Evolutionary conservation across 495 filamentous ascomycete genomes (phyloP), one percentile per base, ranked within the genome.

Genomic region (Haplographium delicatum): DNA sequence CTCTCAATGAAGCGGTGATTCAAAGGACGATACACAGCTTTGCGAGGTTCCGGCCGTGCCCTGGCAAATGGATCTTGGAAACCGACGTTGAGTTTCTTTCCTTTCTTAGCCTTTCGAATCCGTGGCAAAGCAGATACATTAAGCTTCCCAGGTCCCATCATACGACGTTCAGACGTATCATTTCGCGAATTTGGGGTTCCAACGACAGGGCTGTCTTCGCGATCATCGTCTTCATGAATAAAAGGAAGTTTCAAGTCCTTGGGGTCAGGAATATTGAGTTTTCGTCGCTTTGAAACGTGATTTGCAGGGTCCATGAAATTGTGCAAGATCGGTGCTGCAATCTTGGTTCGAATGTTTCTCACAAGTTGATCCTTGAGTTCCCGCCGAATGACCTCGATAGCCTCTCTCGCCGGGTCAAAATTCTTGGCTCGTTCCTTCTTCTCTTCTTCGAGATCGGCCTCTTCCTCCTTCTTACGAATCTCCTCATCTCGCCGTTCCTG

Each of bases 311-410:
- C 87, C 34, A 99, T 79, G 65, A 82, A 87, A 27, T 90, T 79
- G 61, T 87, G 89, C 27, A 99, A 66, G n/a, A 81, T 76, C 1
- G 88, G 86, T 3, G 82, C 85, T 10, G 84, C 87, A 33, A 97
- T 83, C 51, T 89, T 84, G 47, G 82, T 85, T 61, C 88, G 87
- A 55, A 95, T 83, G 62, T 95, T 86, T 57, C 83, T 83, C 44
- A 97, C 75, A 16, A 99, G 68, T 62, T 91, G 89, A 58, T 89
- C 82, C 50, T 76, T 83, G 62, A 97, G 71, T 61, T 96, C 90
- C n/a, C 78, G 78, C 39, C 82, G 77, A 13, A 96, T 74, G 43
- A 85, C 78, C 26, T 89, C 81, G 16, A 86, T 67, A 31, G 93
- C 88, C 58, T 88, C 91, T 16, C 72, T 70, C n/a, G 88, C 85